Percentiles rank a stretch among this genome's conserved stretches.
Evolutionary conservation across 2,329 filamentous ascomycete genomes (phyloP).

Genomic region (Coniochaeta hoffmannii): DNA sequence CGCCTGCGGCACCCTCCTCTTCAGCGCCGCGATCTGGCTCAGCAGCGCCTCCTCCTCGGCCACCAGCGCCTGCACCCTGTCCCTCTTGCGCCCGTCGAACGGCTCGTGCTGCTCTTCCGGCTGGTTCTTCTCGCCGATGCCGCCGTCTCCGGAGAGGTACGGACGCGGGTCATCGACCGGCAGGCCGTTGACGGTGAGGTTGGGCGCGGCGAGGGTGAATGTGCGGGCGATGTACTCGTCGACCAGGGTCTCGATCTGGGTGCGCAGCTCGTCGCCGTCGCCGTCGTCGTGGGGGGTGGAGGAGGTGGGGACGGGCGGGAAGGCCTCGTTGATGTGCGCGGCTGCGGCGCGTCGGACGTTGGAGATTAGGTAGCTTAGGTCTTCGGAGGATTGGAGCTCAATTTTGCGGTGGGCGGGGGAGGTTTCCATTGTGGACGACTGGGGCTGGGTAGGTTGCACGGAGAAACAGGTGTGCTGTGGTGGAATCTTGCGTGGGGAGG

Average conservation of each 20-base stretch:
- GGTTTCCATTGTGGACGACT: conserved; percentile 20
- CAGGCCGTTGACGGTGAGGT: conserved; percentile 57
- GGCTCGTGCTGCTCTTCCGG: conserved; percentile 39
- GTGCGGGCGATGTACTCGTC: conserved; percentile 57
- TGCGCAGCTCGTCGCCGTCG: conserved; percentile 45
- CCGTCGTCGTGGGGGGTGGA: conserved; percentile 5
- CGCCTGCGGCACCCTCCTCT: conserved; percentile 40
- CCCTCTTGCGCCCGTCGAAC: conserved; percentile 52
- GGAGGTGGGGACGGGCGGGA: conserved; percentile 51
- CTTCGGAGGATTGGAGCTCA: conserved; percentile 69
- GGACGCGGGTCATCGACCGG: conserved; percentile 31
- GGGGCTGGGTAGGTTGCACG: not conserved
- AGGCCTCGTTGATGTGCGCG: conserved; percentile 58
- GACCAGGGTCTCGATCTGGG: conserved; percentile 51
- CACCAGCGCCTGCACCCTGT: conserved; percentile 52
- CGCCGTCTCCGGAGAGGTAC: conserved; percentile 22
- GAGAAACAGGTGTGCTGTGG: not conserved
- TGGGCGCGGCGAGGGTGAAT: conserved; percentile 50
- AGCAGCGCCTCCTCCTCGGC: conserved; percentile 57
- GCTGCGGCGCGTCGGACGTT: conserved; percentile 63
- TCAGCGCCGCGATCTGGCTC: conserved; percentile 54
- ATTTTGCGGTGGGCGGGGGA: conserved; percentile 58
- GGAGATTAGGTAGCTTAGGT: conserved; percentile 61
- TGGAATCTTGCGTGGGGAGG: not conserved
- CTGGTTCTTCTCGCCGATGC: not conserved